These are phyloP conservation scores for Penicillium sp. DNA, from an alignment of 2,329 filamentous ascomycete genomes.

Conservation along the genomic window DNA sequence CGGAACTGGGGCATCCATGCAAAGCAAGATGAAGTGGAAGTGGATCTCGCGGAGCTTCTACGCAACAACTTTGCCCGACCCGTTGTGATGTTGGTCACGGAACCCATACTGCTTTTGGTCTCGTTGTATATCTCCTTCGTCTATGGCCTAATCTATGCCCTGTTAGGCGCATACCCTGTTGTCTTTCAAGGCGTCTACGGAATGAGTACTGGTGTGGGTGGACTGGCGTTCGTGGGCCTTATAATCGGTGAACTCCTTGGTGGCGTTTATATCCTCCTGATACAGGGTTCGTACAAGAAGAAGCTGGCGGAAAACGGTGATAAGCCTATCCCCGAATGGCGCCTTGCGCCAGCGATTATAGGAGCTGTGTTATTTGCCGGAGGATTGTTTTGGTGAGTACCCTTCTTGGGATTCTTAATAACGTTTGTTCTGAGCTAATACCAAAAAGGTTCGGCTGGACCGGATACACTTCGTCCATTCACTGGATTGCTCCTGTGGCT, in stretches of 20 bases:
- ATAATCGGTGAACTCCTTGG: constrained; percentile 68
- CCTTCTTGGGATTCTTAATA: background rate
- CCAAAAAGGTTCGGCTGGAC: constrained; percentile 62
- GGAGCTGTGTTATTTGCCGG: constrained; percentile 52
- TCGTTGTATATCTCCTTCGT: constrained; percentile 33
- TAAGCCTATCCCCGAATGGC: constrained; percentile 56
- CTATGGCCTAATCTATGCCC: constrained; percentile 29
- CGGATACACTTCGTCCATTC: constrained; percentile 48
- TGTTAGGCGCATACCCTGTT: constrained; percentile 35
- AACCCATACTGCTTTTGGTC: constrained; percentile 35
- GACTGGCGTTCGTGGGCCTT: constrained; percentile 83
- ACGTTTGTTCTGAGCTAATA: background rate
- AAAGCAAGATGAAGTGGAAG: constrained; percentile 49
- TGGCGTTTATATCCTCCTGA: constrained; percentile 60
- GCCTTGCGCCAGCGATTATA: constrained; percentile 51
- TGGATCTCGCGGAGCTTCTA: constrained; percentile 45
- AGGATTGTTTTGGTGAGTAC: constrained; percentile 63
- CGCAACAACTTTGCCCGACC: constrained; percentile 46
- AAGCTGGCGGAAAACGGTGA: constrained; percentile 66
- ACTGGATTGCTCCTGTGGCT: constrained; percentile 39
- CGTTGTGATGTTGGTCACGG: constrained; percentile 33
- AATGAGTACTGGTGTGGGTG: constrained; percentile 67
- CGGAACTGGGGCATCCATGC: constrained; percentile 58
- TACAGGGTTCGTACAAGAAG: constrained; percentile 64
- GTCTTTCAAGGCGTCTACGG: constrained; percentile 36